Evolutionary conservation across 495 filamentous ascomycete genomes (phyloP).

Genomic region (Aspergillus heteromorphus): DNA sequence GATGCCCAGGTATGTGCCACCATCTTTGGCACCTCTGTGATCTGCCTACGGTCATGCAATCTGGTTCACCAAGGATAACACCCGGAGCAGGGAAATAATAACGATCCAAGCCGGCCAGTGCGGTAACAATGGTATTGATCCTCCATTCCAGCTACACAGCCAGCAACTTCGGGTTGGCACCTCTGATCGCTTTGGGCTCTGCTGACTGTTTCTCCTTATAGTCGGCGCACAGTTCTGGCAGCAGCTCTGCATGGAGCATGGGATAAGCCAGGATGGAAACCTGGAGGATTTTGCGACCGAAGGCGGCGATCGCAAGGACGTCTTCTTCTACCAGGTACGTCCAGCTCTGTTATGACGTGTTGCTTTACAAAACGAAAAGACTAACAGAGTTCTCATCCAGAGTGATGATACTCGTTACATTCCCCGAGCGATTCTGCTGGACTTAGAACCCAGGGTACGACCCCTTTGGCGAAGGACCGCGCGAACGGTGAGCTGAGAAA

Average conservation of each 20-base stretch:
- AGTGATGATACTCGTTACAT: constrained; percentile 98
- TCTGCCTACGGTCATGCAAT: background rate
- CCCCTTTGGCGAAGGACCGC: constrained; percentile 2
- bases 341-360: background rate
- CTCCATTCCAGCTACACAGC: background rate
- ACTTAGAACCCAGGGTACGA: constrained; percentile 83
- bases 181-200: background rate
- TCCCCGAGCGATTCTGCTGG: constrained; percentile 89
- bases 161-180: background rate
- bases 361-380: background rate
- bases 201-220: constrained; percentile 24
- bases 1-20: constrained; percentile 41
- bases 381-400: constrained; percentile 25
- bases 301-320: constrained; percentile 95
- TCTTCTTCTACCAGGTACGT: constrained; percentile 91
- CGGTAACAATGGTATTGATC: constrained; percentile 86
- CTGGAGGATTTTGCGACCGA: constrained; percentile 94
- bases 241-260: constrained; percentile 94
- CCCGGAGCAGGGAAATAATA: constrained; percentile 79
- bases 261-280: constrained; percentile 95
- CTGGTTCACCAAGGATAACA: background rate
- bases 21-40: background rate
- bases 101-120: constrained; percentile 98
- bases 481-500: constrained; percentile 11
- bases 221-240: constrained; percentile 97